These are phyloP conservation scores for Debaryomyces subglobosus DNA, from an alignment of 1,139 yeast genomes.

Conservation along the genomic window DNA sequence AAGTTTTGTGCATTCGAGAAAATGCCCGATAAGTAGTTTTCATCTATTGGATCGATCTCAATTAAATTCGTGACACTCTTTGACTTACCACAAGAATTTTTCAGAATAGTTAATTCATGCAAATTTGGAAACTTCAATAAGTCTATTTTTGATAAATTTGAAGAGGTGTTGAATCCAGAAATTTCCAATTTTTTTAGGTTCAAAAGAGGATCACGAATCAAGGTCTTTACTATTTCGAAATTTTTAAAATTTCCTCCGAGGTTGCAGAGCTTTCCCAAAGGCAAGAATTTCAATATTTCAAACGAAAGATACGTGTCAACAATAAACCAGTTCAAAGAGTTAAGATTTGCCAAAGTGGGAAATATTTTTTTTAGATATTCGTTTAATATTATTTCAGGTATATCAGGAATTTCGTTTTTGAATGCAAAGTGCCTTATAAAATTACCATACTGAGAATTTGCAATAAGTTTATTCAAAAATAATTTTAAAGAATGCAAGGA, in stretches of 20 bases:
- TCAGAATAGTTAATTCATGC: conserved; percentile 17
- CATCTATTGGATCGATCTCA: conserved; percentile 18
- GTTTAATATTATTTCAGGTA: conserved; percentile 28
- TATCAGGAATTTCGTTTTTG: conserved; percentile 26
- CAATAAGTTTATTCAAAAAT: conserved; percentile 22
- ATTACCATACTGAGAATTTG: conserved; percentile 16
- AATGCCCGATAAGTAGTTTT: conserved; percentile 16
- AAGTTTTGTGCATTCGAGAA: conserved; percentile 15
- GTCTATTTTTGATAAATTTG: conserved; percentile 16
- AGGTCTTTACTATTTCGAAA: conserved; percentile 14
- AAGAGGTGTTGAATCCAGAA: conserved; percentile 21
- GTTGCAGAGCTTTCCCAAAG: conserved; percentile 13
- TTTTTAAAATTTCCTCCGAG: conserved; percentile 25
- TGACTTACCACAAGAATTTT: conserved; percentile 8
- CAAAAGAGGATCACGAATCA: conserved; percentile 8
- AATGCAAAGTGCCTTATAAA: conserved; percentile 21
- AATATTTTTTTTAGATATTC: conserved; percentile 19
- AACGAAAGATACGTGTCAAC: conserved; percentile 8
- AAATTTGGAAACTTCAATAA: conserved; percentile 19
- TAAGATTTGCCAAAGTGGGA: conserved; percentile 23
- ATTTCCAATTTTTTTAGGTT: conserved; percentile 21
- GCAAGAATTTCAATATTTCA: not conserved
- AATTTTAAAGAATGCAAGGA: conserved; percentile 19
- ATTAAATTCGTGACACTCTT: conserved; percentile 9
- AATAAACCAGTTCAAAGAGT: conserved; percentile 27